Evolutionary conservation across 2,329 filamentous ascomycete genomes (phyloP).

Genomic region (Phialocephala subalpina): DNA sequence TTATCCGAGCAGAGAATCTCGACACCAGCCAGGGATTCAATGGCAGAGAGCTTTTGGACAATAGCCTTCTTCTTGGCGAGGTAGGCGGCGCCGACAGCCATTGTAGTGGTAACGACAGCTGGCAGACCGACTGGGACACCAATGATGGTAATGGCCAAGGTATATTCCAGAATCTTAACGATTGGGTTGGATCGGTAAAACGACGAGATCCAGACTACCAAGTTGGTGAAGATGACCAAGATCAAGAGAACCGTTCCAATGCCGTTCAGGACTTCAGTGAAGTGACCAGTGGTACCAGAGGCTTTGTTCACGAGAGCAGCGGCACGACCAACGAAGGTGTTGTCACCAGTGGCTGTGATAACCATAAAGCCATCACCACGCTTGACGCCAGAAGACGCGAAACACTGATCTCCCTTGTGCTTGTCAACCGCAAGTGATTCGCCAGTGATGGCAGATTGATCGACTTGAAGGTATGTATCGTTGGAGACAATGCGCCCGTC

Average conservation of each 20-base stretch:
- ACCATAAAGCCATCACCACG: slow-evolving; percentile 87
- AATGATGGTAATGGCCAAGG: slow-evolving; percentile 88
- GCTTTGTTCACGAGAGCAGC: slow-evolving; percentile 86
- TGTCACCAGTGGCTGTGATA: slow-evolving; percentile 85
- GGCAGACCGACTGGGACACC: slow-evolving; percentile 94
- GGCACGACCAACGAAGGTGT: slow-evolving; percentile 88
- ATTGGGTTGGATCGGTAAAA: slow-evolving; percentile 90
- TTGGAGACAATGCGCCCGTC: slow-evolving; percentile 88
- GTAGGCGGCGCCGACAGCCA: slow-evolving; percentile 92
- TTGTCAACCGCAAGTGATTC: slow-evolving; percentile 93
- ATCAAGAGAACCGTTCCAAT: slow-evolving; percentile 84
- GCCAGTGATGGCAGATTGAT: slow-evolving; percentile 91
- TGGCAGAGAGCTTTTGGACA: slow-evolving; percentile 90
- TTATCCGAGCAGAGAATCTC: slow-evolving; percentile 96
- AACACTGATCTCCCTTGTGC: slow-evolving; percentile 81
- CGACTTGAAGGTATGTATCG: slow-evolving; percentile 85
- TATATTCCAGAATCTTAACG: slow-evolving; percentile 82
- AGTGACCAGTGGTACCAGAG: slow-evolving; percentile 79
- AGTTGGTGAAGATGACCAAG: slow-evolving; percentile 80
- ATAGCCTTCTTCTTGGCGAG: slow-evolving; percentile 93
- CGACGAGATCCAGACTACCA: slow-evolving; percentile 84
- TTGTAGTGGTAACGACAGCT: slow-evolving; percentile 91
- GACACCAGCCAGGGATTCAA: slow-evolving; percentile 90
- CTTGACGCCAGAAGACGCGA: slow-evolving; percentile 88
- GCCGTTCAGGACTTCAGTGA: slow-evolving; percentile 88